Conservation (phyloP, 805 yeast species). For the Teunomyces cretensis region DNA sequence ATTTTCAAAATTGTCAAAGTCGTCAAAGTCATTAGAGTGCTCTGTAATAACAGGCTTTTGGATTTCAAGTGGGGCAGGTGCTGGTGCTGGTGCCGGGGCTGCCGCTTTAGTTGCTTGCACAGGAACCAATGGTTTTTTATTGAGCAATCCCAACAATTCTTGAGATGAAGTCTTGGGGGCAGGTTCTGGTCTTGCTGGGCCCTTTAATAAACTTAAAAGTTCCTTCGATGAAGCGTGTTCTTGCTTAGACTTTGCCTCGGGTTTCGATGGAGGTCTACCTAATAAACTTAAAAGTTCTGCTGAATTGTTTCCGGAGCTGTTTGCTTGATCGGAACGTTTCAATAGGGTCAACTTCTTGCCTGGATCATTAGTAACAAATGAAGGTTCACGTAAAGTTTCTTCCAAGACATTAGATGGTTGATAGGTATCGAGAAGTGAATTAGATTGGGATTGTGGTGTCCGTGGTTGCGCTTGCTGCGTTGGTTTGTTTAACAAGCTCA, state of each 20-base stretch:
- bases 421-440: constrained; percentile 1
- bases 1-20: constrained; percentile 32
- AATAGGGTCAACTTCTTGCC: constrained; percentile 30
- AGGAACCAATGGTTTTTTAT: background rate
- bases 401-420: constrained; percentile 28
- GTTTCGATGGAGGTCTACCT: constrained; percentile 4
- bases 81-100: background rate
- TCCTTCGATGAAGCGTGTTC: constrained; percentile 4
- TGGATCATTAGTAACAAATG: constrained; percentile 7
- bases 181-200: background rate
- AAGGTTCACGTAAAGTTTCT: constrained; percentile 16
- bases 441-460: background rate
- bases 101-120: background rate
- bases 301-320: constrained; percentile 3
- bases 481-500: background rate
- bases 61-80: constrained; percentile 1
- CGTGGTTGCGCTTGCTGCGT: background rate
- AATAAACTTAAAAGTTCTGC: constrained; percentile 15
- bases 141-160: constrained; percentile 15
- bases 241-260: constrained; percentile 2
- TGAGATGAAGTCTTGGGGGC: constrained; percentile 5
- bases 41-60: constrained; percentile 11
- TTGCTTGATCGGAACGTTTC: constrained; percentile 18
- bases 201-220: constrained; percentile 7
- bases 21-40: constrained; percentile 17